These are phyloP conservation scores for Tephrocybe sp. DNA, from an alignment of 768 basidiomycete genomes.

Conservation along the genomic window DNA sequence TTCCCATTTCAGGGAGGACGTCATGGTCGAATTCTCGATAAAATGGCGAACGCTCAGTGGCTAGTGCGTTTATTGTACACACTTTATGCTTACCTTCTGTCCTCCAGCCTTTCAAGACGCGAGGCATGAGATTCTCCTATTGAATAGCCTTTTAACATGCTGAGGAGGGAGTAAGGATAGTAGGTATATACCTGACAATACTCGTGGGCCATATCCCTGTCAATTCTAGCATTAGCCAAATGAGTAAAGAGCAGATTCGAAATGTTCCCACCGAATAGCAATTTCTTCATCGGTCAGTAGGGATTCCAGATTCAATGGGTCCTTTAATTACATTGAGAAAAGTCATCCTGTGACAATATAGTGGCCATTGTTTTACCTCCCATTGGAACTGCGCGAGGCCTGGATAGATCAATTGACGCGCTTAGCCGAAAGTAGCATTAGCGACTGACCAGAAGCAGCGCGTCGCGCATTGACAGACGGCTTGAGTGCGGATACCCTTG, in stretches of 20 bases:
- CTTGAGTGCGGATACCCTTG: background rate
- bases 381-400: constrained; percentile 41
- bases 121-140: constrained; percentile 81
- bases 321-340: constrained; percentile 41
- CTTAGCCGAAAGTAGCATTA: background rate
- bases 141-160: background rate
- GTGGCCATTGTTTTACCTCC: constrained; percentile 28
- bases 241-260: constrained; percentile 2
- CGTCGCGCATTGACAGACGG: constrained; percentile 15
- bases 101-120: constrained; percentile 85
- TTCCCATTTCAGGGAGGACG: constrained; percentile 89
- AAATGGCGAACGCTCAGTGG: background rate
- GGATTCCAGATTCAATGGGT: constrained; percentile 77
- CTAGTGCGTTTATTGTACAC: background rate
- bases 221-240: constrained; percentile 25
- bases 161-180: background rate
- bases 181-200: constrained; percentile 68
- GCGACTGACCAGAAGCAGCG: constrained; percentile 24
- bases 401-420: constrained; percentile 13
- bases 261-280: constrained; percentile 66
- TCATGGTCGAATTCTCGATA: constrained; percentile 67
- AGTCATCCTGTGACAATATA: background rate
- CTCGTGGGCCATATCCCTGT: constrained; percentile 66
- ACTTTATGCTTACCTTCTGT: constrained; percentile 69
- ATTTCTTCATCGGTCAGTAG: constrained; percentile 88